Evolutionary conservation across 345 rosid genomes (phyloP), one percentile per base, ranked within the genome.

Genomic region (Brassica carinata): DNA sequence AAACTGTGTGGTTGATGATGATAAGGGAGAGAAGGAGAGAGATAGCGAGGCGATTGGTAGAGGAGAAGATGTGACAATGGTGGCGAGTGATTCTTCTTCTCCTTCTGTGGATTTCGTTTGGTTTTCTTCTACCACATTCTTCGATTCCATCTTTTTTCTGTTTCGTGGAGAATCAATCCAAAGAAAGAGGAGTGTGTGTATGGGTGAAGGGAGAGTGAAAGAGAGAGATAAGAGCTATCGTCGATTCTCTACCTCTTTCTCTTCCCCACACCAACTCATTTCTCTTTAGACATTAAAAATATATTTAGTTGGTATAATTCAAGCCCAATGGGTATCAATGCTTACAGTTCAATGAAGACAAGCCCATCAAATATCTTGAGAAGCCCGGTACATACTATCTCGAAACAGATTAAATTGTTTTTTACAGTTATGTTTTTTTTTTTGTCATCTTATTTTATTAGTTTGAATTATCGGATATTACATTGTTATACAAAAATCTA

Each of bases 41-140:
- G 80, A 81, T 10, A 81, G 80, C 1, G 84, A 81, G 0, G 97
- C 96, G 69, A 94, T 88, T 57, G 92, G 93, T 14, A 87, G 68
- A 59, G 77, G 81, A 19, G 86, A 76, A 34, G 84, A 83, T 19
- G 53, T 14, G 2, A 82, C 17, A 75, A 85, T 80, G 81, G 82
- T 80, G 80, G 82, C 51, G 36, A 85, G 15, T 34, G 85, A 84
- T 68, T 85, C 87, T 64, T 85, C 85, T 68, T 85, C 87, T 68
- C 84, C 87, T 64, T 84, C 87, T 18, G 66, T 31, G 68, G 86
- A 71, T 71, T 76, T 77, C 57, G 77, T 26, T 61, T 69, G 84
- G 43, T 19, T 40, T 63, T 65, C 71, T 71, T 4, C 65, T 11
- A 76, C 86, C 72, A 9, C 64, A 19, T 63, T 84, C 86, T 63